Base-by-base conservation (phyloP, 2,329 filamentous ascomycete genomes). In the Trichoderma sp. region DNA sequence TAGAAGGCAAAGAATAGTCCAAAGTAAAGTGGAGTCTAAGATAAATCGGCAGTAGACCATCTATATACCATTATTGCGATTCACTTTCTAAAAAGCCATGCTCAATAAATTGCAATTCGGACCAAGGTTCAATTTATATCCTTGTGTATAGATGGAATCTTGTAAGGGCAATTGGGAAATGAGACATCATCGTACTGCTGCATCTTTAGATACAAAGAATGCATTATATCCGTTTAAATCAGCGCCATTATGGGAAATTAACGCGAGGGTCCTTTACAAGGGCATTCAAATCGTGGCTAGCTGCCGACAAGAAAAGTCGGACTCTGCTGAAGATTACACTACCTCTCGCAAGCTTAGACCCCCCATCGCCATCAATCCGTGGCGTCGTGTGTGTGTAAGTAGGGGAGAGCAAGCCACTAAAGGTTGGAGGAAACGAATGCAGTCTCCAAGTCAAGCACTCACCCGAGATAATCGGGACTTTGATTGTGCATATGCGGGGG, bases 271-370 rank as follows among this genome's bases (percentile, higher is more conserved):
- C 43, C 28, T 18, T 59, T 11, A 49, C 11, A 51, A 52, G 39
- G 34, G 51, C 59, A 51, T 30, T 49, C 26, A 63, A 49, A 14
- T 24, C 51, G 52, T 46, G 51, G 66, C 21, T 55, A 55, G 60
- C 49, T 51, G 60, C 60, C 24, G 39, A 24, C 37, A 24, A 37
- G 30, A 32, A n/a, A 51, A 34, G 32, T 26, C 32, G 13, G 26
- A 30, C 18, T 55, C 26, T 59, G 32, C 28, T 59, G 21, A 66
- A 37, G 39, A 66, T 66, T 66, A 51, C 54, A 59, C 63, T 32
- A 39, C 54, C 10, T 39, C 13, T 30, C 28, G 37, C 28, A 58
- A 28, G 30, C 16, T 30, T 32, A 24, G 26, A 13, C 28, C 5
- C 26, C 5, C 8, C 10, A 13, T 43, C 34, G 21, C 21, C 46